Evolutionary conservation across 2,329 filamentous ascomycete species (phyloP), one percentile per base, ranked within the genome.

Genomic region (Cytospora chrysosperma): DNA sequence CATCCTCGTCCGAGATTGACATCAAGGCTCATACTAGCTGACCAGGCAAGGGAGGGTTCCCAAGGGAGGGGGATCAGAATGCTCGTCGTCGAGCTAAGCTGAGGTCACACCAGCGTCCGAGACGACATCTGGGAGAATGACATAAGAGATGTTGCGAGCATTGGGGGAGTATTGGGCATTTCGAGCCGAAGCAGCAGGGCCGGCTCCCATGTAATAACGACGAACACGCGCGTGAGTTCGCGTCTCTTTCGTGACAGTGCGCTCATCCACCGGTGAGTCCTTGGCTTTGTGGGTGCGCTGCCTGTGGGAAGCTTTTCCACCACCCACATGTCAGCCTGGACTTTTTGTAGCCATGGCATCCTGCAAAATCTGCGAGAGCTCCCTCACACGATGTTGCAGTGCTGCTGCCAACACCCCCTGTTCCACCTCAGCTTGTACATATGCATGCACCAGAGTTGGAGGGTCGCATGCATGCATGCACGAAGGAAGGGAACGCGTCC

Each of bases 291-390:
- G 34, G 24, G n/a, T 19, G 43, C 24, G 26, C 56, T 3, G 26
- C 28, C 3, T 32, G 43, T 21, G 30, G n/a, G 26, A 28, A 32
- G 27, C 43, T 49, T 32, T 52, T 28, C 21, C 49, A 37, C 6
- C 27, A 30, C 49, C 51, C 51, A 61, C 28, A 49, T 50, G 43
- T n/a, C 59, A 40, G 21, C 37, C 51, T 43, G 37, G 37, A 40
- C 51, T 30, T 56, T n/a, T 64, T 53, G 30, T 61, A 32, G 62
- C 43, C n/a, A 34, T 64, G 58, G 58, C 57, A 43, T 40, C 37
- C 28, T 53, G 58, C 52, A 61, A 50, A 56, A 54, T 56, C 34
- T 55, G 50, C 57, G 26, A 47, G 26, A 30, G 58, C 50, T 53
- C 34, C 34, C 27, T 27, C n/a, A 21, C 59, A 51, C 30, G 37